Base-by-base conservation (phyloP, 306 rosid genomes). In the Dryas alaskensis region DNA sequence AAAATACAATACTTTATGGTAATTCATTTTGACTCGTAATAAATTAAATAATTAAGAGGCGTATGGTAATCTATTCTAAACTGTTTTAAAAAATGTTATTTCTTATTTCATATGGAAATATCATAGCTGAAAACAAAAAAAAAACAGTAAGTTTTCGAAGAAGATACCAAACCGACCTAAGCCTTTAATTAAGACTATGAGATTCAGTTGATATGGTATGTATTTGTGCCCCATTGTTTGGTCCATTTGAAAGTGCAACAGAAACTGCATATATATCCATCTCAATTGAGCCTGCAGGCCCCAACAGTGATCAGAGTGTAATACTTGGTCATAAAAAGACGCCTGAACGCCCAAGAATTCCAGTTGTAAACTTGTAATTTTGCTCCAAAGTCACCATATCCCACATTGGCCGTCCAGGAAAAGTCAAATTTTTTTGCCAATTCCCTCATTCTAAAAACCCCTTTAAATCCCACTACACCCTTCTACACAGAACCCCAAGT, bases 311-410 rank as follows among this genome's bases (percentile, higher is more conserved):
- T 63, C 47, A 39, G 22, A 22, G 22, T 22, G 22, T 22, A 22
- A 3, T 8, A 64, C 58, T 76, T 76, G 85, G 92, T 90, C 88
- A 81, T 83, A 84, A 81, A 86, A 86, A 60, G 66, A 80, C 74
- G 87, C 88, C 84, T 67, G 75, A 76, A 44, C 55, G 43, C 65
- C 76, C 47, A 48, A 51, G 25, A 60, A 39, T 57, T 60, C 57
- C n/a, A 70, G 77, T 67, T 75, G 59, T 48, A 67, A 60, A 57
- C 11, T 53, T 65, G 55, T 47, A 62, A 47, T 31, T 31, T 31
- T 52, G 43, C 42, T n/a, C 57, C 54, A 47, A 31, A 68, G 45
- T 68, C 68, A 31, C 37, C 2, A 31, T 37, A 22, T 49, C 19
- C 48, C 40, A n/a, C 22, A 4, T 14, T 68, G 44, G 82, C 89